Conservation (phyloP, 225 moss, liverwort and hornwort species). For the Pseudoscleropodium purum region DNA sequence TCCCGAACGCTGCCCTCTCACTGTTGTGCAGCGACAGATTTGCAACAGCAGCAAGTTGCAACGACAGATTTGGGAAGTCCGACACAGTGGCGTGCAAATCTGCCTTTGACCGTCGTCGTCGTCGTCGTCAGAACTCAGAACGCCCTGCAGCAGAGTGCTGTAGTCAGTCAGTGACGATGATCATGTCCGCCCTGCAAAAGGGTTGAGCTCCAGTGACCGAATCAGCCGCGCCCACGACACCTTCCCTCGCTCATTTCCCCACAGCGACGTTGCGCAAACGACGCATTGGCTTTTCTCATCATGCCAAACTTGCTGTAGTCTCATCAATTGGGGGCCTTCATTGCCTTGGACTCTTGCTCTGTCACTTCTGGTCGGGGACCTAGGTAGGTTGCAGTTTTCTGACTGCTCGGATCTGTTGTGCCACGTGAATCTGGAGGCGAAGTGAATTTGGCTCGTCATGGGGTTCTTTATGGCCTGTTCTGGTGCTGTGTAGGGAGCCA, state of each 20-base stretch:
- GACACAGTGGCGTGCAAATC: neutral
- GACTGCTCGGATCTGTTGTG: neutral
- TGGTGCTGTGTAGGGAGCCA: neutral
- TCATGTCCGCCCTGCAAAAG: neutral
- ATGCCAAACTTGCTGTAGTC: neutral
- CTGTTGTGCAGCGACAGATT: neutral
- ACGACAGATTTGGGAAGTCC: neutral
- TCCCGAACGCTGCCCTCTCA: neutral
- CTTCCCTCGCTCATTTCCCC: neutral
- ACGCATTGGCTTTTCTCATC: neutral
- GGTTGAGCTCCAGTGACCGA: neutral
- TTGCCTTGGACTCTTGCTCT: neutral
- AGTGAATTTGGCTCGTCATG: neutral
- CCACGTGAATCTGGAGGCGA: neutral
- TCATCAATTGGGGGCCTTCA: neutral
- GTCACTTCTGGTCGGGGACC: neutral
- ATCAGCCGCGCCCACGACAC: neutral
- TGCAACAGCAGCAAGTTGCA: neutral
- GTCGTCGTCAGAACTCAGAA: neutral
- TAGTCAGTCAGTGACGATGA: neutral
- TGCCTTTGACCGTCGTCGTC: neutral
- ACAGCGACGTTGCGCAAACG: neutral
- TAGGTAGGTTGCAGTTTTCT: neutral
- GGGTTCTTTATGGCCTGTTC: neutral
- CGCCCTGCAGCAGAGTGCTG: neutral